Evolutionary conservation across 306 rosid species (phyloP).

Genomic region (Cajanus cajan): DNA sequence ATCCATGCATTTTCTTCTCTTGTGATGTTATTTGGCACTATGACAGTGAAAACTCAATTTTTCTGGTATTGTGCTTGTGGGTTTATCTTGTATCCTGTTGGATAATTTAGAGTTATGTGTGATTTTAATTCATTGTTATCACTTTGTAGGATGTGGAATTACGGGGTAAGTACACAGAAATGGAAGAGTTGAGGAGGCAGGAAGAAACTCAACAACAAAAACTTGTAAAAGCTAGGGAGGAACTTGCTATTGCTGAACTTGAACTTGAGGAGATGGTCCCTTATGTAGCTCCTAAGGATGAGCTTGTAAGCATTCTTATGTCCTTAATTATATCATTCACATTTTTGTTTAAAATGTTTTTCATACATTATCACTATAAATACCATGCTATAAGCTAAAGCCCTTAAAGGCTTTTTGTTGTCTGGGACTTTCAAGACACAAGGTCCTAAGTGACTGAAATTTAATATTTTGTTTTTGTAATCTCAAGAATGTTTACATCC

Average conservation of each 20-base stretch:
- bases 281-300: slow-evolving; percentile 54
- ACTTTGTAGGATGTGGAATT: slow-evolving; percentile 60
- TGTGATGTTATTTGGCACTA: not conserved
- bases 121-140: slow-evolving; percentile 26
- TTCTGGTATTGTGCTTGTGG: slow-evolving; percentile 13
- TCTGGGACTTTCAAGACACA: not conserved
- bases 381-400: not conserved
- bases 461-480: not conserved
- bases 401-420: not conserved
- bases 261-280: slow-evolving; percentile 62
- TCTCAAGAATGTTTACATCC: not conserved
- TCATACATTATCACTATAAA: not conserved
- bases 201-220: slow-evolving; percentile 66
- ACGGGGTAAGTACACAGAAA: slow-evolving; percentile 60
- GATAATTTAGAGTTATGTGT: slow-evolving; percentile 15
- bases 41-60: not conserved
- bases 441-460: not conserved
- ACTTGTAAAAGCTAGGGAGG: slow-evolving; percentile 59
- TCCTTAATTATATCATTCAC: not conserved
- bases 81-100: slow-evolving; percentile 26
- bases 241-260: slow-evolving; percentile 62
- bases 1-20: not conserved
- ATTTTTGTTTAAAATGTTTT: not conserved
- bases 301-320: slow-evolving; percentile 55
- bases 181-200: slow-evolving; percentile 70